A percentile compares a stretch with the other conserved stretches of the same genome.
These are phyloP conservation scores for Penicillium sp. DNA, from an alignment of 2,329 filamentous ascomycete genomes.

Conservation along the genomic window DNA sequence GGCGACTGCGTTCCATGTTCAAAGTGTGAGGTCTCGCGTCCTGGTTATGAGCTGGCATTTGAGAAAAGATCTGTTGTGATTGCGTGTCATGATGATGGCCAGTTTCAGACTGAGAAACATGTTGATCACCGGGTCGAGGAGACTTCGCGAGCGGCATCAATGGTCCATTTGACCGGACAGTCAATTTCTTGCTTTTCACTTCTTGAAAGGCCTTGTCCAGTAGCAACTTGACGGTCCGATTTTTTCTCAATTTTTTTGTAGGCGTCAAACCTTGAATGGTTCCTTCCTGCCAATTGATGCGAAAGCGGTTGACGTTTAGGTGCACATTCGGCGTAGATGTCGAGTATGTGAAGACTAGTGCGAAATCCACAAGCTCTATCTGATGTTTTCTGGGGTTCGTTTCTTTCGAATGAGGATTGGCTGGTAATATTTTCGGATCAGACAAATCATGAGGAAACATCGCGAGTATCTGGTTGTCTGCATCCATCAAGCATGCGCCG, in stretches of 20 bases:
- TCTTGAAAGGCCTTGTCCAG: conserved; percentile 16
- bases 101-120: conserved; percentile 15
- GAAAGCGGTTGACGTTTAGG: conserved; percentile 29
- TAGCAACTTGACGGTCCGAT: conserved; percentile 15
- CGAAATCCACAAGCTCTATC: conserved; percentile 37
- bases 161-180: background rate
- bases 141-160: conserved; percentile 6
- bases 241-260: conserved; percentile 25
- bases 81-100: background rate
- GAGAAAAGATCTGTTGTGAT: conserved; percentile 19
- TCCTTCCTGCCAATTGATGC: conserved; percentile 24
- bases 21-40: background rate
- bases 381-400: conserved; percentile 28
- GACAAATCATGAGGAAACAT: conserved; percentile 31
- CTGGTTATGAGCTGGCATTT: conserved; percentile 3
- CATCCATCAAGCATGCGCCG: conserved; percentile 37
- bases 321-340: conserved; percentile 23
- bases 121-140: conserved; percentile 3
- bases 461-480: conserved; percentile 35
- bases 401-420: conserved; percentile 18
- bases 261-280: conserved; percentile 13
- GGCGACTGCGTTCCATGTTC: background rate
- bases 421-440: conserved; percentile 21
- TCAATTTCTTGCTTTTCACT: conserved; percentile 8
- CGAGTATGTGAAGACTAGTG: conserved; percentile 37